Percentiles rank a stretch among this genome's conserved stretches.
Conservation (phyloP, 805 yeast species). For the Kodamaea sagamina region DNA sequence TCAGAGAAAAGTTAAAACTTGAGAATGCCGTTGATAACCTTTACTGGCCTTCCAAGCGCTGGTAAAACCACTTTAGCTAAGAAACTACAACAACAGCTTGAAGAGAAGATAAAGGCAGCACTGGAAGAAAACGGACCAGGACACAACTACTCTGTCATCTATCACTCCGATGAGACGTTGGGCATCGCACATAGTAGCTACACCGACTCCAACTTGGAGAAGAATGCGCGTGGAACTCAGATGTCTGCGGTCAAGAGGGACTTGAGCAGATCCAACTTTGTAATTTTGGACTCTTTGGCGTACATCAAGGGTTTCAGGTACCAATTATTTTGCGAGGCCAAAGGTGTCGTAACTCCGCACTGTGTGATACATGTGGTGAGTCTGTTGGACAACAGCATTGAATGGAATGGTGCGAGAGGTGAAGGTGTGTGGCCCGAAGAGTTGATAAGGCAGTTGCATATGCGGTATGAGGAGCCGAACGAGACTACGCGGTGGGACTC, state of each 20-base stretch:
- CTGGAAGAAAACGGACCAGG: slow-evolving; percentile 47
- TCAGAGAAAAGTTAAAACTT: neutral
- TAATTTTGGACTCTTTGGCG: slow-evolving; percentile 80
- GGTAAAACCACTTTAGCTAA: slow-evolving; percentile 82
- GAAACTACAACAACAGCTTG: slow-evolving; percentile 51
- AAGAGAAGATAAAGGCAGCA: slow-evolving; percentile 44
- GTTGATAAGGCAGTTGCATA: slow-evolving; percentile 64
- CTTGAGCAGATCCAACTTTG: slow-evolving; percentile 65
- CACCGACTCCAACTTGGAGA: slow-evolving; percentile 71
- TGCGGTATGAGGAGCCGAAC: slow-evolving; percentile 94
- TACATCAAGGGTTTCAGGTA: slow-evolving; percentile 95
- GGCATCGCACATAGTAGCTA: slow-evolving; percentile 73
- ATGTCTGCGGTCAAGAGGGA: slow-evolving; percentile 88
- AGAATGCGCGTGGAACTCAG: slow-evolving; percentile 78
- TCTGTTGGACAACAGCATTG: slow-evolving; percentile 59
- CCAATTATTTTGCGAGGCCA: slow-evolving; percentile 92
- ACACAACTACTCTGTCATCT: slow-evolving; percentile 56
- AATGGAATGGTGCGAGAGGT: slow-evolving; percentile 54
- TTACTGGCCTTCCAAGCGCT: slow-evolving; percentile 83
- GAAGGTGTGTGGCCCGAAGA: slow-evolving; percentile 61
- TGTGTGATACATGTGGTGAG: slow-evolving; percentile 80
- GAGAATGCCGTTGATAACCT: slow-evolving; percentile 77
- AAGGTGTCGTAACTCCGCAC: slow-evolving; percentile 76
- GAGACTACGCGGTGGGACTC: slow-evolving; percentile 89
- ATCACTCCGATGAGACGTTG: slow-evolving; percentile 76